phyloP scores from a whole-genome alignment of 2,329 filamentous ascomycete genomes.

The Claviceps pazoutovae region DNA sequence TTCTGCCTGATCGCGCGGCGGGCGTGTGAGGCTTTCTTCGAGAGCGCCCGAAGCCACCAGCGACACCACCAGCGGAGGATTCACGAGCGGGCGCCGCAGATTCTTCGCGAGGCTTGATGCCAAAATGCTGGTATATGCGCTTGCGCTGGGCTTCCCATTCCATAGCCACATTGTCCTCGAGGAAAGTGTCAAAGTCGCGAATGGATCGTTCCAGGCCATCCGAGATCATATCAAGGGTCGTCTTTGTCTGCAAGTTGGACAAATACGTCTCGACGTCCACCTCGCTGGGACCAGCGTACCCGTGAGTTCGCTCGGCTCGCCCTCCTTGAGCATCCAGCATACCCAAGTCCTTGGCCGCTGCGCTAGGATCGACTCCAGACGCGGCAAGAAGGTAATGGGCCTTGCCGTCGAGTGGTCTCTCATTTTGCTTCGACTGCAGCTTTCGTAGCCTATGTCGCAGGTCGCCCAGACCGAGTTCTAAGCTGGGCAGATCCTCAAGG shows the following conservation, averaged over 20 bases:
- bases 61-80: conserved; percentile 17
- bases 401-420: conserved; percentile 44
- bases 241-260: conserved; percentile 75
- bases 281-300: conserved; percentile 32
- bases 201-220: conserved; percentile 84
- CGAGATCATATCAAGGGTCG: conserved; percentile 78
- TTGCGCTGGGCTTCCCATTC: conserved; percentile 93
- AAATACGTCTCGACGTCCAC: conserved; percentile 68
- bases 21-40: conserved; percentile 34
- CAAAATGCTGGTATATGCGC: conserved; percentile 92
- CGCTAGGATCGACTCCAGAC: conserved; percentile 79
- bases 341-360: conserved; percentile 75
- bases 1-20: conserved; percentile 35
- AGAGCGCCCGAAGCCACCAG: conserved; percentile 45
- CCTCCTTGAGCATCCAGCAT: conserved; percentile 50
- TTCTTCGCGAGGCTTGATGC: conserved; percentile 53
- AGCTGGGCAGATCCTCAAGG: conserved; percentile 68
- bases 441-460: conserved; percentile 74
- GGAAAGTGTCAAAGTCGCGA: conserved; percentile 80
- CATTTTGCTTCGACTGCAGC: conserved; percentile 48
- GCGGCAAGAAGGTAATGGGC: conserved; percentile 84
- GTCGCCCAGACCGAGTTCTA: conserved; percentile 86
- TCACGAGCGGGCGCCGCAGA: conserved; percentile 27
- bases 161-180: conserved; percentile 88
- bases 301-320: conserved; percentile 28